These are phyloP conservation scores for Microbotryum intermedium DNA, from an alignment of 1,284 basidiomycete genomes.

Conservation along the genomic window DNA sequence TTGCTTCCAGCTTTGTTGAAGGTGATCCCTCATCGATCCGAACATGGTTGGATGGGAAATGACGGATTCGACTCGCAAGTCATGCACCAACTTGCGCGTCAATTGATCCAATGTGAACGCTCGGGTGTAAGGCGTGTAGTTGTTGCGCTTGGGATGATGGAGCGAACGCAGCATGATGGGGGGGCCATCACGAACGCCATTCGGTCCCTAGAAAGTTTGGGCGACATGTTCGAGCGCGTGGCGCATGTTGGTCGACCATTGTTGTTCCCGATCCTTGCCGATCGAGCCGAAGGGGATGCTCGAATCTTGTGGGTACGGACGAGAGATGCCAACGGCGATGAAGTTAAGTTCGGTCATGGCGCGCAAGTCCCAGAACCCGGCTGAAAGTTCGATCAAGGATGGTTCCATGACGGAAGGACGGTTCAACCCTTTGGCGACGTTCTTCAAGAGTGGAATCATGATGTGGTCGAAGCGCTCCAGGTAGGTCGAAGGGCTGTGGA, in stretches of 20 bases:
- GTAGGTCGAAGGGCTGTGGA: slow-evolving; percentile 22
- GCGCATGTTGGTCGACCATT: slow-evolving; percentile 8
- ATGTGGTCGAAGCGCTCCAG: slow-evolving; percentile 18
- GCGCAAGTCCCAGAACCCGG: slow-evolving; percentile 22
- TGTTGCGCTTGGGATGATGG: slow-evolving; percentile 27
- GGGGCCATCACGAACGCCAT: slow-evolving; percentile 16
- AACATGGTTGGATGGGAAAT: slow-evolving; percentile 15
- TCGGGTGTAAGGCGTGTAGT: slow-evolving; percentile 24
- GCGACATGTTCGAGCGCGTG: slow-evolving; percentile 20
- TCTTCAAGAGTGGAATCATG: slow-evolving; percentile 13
- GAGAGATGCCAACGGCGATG: slow-evolving; percentile 7
- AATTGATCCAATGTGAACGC: slow-evolving; percentile 21
- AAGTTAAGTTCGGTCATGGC: slow-evolving; percentile 25
- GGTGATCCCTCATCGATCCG: not conserved
- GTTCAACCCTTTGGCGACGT: slow-evolving; percentile 9
- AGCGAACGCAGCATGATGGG: slow-evolving; percentile 22
- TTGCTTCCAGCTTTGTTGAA: not conserved
- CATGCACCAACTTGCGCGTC: slow-evolving; percentile 21
- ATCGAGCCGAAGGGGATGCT: slow-evolving; percentile 17
- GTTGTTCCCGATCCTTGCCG: slow-evolving; percentile 11
- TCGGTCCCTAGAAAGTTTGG: slow-evolving; percentile 7
- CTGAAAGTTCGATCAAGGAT: slow-evolving; percentile 13
- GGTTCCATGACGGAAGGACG: slow-evolving; percentile 15
- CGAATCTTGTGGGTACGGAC: slow-evolving; percentile 20
- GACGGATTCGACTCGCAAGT: slow-evolving; percentile 22